Percentiles rank a stretch among this genome's conserved stretches.
These are phyloP conservation scores for Arctium minus DNA, from an alignment of 129 eudicot genomes.

Conservation along the genomic window DNA sequence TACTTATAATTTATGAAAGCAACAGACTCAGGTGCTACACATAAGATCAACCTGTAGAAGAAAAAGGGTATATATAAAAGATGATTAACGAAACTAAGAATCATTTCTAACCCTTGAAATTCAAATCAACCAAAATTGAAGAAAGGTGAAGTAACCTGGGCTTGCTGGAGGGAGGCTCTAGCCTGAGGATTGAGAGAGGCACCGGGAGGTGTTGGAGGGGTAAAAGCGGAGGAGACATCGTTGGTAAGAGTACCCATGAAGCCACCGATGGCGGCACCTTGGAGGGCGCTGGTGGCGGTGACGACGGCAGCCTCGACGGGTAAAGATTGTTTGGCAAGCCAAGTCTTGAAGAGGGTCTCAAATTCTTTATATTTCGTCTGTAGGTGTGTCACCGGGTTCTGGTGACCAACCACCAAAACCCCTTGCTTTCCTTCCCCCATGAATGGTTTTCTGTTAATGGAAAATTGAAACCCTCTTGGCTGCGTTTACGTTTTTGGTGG, in stretches of 20 bases:
- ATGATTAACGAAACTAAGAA: background rate
- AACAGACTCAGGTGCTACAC: background rate
- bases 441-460: background rate
- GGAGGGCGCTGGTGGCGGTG: slow-evolving; percentile 52
- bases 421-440: slow-evolving; percentile 48
- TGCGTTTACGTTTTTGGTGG: background rate
- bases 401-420: background rate
- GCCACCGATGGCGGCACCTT: slow-evolving; percentile 64
- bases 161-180: slow-evolving; percentile 53
- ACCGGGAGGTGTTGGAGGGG: slow-evolving; percentile 39
- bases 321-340: slow-evolving; percentile 61
- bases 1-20: background rate
- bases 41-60: background rate
- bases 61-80: background rate
- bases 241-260: slow-evolving; percentile 51
- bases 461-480: background rate
- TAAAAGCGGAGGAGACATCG: slow-evolving; percentile 29
- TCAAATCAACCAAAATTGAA: background rate
- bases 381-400: slow-evolving; percentile 37
- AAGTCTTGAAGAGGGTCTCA: slow-evolving; percentile 36
- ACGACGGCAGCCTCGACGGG: slow-evolving; percentile 63
- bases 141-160: slow-evolving; percentile 34
- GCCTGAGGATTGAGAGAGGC: slow-evolving; percentile 40
- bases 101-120: background rate
- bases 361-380: slow-evolving; percentile 49